Evolutionary conservation across 257 asterid species (phyloP), one percentile per base, ranked within the genome.

Genomic region (Solanum chiquidenum): DNA sequence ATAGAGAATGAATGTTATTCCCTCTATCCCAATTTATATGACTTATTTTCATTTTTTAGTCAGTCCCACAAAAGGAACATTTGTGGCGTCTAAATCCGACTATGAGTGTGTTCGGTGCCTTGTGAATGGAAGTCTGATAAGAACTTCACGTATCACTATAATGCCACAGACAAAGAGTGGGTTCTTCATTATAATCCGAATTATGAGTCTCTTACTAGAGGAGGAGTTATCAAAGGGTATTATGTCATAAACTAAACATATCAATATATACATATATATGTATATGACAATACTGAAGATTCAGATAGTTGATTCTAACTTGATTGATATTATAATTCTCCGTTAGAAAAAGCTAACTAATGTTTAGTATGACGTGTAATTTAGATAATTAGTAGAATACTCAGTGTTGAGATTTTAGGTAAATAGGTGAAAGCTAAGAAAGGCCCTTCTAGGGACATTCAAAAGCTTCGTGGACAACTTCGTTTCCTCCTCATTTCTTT

Each of bases 51-150:
- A n/a, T 14, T 49, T 49, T 49, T 49, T 49, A 13, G 20, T 0
- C 8, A 14, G 3, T 49, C 21, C 7, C 74, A 95, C 98, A 86
- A 94, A 33, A 92, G 97, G 98, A 75, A 95, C 94, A 1, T 93
- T 94, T 7, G 89, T 93, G 0, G 97, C 92, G 16, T 94, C 75
- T 89, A 88, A 64, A 29, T 91, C 83, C 77, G 84, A 86, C 91
- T 92, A 93, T n/a, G 74, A 84, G 27, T 93, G 96, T 89, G 62
- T 73, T 12, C 42, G 46, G 86, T 69, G 3, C 40, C 87, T 1
- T 95, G 97, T 25, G 92, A 93, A 1, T 95, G 98, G 98, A 90
- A 89, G 77, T 95, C 94, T n/a, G 96, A 95, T 20, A 94, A 94
- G 52, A 80, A 82, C 0, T 82, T 83, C 23, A 92, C 94, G 0